phyloP scores from a whole-genome alignment of 1,139 yeast species.

The Komagataea norvegica region DNA sequence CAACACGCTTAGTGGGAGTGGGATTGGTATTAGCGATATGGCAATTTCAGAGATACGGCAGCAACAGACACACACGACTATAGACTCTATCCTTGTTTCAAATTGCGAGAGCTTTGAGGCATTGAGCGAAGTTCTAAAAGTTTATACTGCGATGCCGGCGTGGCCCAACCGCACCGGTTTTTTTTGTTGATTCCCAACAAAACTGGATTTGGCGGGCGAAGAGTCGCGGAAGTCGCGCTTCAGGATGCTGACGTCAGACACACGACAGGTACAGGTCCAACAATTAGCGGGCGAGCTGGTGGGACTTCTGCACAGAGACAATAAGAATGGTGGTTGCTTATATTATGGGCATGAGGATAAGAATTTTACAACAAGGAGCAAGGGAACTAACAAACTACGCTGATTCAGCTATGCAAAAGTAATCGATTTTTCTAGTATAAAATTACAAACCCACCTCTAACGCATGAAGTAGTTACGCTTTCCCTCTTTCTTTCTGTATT shows the following conservation, averaged over 20 bases:
- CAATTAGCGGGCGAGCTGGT: neutral
- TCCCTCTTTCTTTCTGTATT: constrained; percentile 35
- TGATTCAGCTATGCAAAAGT: too few relatives aligned
- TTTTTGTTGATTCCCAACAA: constrained; percentile 15
- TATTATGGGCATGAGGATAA: neutral
- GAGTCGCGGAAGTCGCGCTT: constrained; percentile 1
- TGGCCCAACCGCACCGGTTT: constrained; percentile 6
- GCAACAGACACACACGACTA: constrained; percentile 2
- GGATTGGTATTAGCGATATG: constrained; percentile 2
- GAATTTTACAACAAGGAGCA: too few relatives aligned
- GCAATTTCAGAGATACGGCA: constrained; percentile 1
- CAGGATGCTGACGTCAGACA: constrained; percentile 9
- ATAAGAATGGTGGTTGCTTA: too few relatives aligned
- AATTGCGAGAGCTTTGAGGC: neutral
- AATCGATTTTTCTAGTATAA: too few relatives aligned
- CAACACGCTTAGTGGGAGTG: constrained; percentile 2
- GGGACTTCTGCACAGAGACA: too few relatives aligned
- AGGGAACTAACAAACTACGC: too few relatives aligned
- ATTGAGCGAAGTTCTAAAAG: constrained; percentile 3
- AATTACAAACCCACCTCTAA: too few relatives aligned
- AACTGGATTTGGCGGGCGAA: too few relatives aligned
- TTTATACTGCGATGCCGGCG: constrained; percentile 10
- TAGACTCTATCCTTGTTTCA: constrained; percentile 1
- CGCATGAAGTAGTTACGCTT: constrained; percentile 64
- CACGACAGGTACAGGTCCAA: neutral